Evolutionary conservation across 1,139 yeast genomes (phyloP).

Genomic region (Lodderomyces pseudojiufengensis): DNA sequence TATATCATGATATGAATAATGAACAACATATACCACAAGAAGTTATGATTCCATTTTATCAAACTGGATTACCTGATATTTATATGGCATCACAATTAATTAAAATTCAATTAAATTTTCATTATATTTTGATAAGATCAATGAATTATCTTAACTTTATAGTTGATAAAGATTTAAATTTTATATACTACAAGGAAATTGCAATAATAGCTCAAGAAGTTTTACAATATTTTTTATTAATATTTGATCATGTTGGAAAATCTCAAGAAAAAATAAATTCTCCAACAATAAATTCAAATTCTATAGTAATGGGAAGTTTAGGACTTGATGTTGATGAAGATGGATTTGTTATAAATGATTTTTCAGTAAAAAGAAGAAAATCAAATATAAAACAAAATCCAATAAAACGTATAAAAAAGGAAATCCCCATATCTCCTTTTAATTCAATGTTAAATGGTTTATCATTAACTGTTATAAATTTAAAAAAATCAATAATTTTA

Average conservation of each 20-base stretch:
- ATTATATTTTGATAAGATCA: slow-evolving; percentile 41
- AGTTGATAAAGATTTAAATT: slow-evolving; percentile 43
- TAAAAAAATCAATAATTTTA: slow-evolving; percentile 41
- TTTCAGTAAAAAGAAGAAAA: slow-evolving; percentile 39
- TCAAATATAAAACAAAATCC: slow-evolving; percentile 11
- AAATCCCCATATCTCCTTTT: slow-evolving; percentile 42
- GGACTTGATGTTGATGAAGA: slow-evolving; percentile 42
- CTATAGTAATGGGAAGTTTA: slow-evolving; percentile 29
- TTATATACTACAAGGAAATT: slow-evolving; percentile 34
- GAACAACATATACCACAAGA: slow-evolving; percentile 28
- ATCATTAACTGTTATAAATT: slow-evolving; percentile 43
- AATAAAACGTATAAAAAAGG: slow-evolving; percentile 17
- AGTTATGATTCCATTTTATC: slow-evolving; percentile 27
- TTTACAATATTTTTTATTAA: slow-evolving; percentile 35
- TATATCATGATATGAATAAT: slow-evolving; percentile 31
- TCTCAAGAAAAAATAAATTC: slow-evolving; percentile 17
- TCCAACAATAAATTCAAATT: slow-evolving; percentile 21
- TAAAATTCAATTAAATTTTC: slow-evolving; percentile 44
- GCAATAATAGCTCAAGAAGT: slow-evolving; percentile 39
- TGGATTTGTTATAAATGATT: slow-evolving; percentile 47
- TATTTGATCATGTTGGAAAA: slow-evolving; percentile 34
- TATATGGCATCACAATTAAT: slow-evolving; percentile 41
- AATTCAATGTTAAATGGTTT: slow-evolving; percentile 44
- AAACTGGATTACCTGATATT: slow-evolving; percentile 38
- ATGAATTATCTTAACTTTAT: slow-evolving; percentile 46